Evolutionary conservation across 441 rosid species (phyloP), one percentile per base, ranked within the genome.

Genomic region (Gossypium trilobum): DNA sequence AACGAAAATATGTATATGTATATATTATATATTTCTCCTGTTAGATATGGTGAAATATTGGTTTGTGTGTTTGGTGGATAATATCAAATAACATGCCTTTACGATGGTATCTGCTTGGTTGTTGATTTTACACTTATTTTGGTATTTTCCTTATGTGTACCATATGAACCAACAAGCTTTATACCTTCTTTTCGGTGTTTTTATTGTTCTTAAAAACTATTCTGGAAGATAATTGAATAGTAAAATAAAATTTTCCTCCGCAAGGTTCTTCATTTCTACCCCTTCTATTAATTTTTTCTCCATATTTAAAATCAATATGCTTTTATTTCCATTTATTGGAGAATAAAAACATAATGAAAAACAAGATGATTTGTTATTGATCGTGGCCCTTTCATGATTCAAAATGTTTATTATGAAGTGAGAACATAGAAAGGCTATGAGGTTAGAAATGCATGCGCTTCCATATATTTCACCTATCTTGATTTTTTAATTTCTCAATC

Each of bases 291-390:
- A 17, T 68, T 20, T 29, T 27, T 68, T 51, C 14, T 48, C 55
- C 42, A 14, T 50, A n/a, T n/a, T 3, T 67, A 7, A 50, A 27
- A 17, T 48, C 58, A 27, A 67, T 50, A 1, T 50, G 46, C 9
- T 27, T 50, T 50, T 27, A 68, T 68, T 66, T 66, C 70, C 70
- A 23, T 66, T 10, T 46, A 39, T 39, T 10, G 31, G 68, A 46
- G 52, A 63, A 42, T 54, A 39, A 39, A 63, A 48, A 29, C 20
- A 22, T 22, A 66, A 66, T 2, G 14, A 14, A 25, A 66, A 66
- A 23, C 42, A 7, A 8, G 23, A 67, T 25, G 57, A 9, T 48
- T 67, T 67, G 10, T 67, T 50, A 44, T 65, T 22, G 55, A 65
- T 22, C 9, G 4, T 11, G 31, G 56, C 50, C 70, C 22, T 46